Percentiles rank a stretch among this genome's conserved stretches.
phyloP scores from a whole-genome alignment of 78 protist genomes.

The Dictyostelium brefeldianum region DNA sequence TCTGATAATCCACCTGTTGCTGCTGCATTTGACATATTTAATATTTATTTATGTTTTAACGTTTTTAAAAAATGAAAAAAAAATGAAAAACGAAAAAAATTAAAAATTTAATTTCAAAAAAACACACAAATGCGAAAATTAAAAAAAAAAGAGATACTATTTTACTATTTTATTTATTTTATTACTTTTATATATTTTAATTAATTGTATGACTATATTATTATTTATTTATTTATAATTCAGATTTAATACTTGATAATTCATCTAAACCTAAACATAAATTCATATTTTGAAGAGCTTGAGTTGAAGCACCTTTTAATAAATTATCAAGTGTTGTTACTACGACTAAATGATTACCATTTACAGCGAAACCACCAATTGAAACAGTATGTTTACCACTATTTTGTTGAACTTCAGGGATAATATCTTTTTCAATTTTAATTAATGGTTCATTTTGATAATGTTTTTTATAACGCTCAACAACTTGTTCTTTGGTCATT shows the following conservation, averaged over 20 bases:
- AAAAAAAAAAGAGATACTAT: background rate
- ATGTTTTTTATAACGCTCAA: conserved; percentile 30
- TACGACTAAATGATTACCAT: conserved; percentile 76
- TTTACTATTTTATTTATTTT: background rate
- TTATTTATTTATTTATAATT: conserved; percentile 10
- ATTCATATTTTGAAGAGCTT: conserved; percentile 88
- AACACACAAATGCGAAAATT: no score
- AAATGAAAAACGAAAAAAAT: background rate
- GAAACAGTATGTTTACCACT: conserved; percentile 69
- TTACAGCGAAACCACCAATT: conserved; percentile 84
- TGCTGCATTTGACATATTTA: conserved; percentile 5
- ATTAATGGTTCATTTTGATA: conserved; percentile 81
- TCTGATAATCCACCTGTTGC: conserved; percentile 46
- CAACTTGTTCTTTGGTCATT: conserved; percentile 65
- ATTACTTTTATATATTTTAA: background rate
- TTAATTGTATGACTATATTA: no score
- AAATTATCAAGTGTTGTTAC: conserved; percentile 89
- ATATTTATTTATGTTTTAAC: background rate
- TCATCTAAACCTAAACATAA: conserved; percentile 79
- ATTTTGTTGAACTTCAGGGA: conserved; percentile 83
- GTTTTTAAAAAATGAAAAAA: background rate
- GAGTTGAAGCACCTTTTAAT: conserved; percentile 92
- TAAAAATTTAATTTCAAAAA: no score
- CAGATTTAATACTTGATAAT: conserved; percentile 60
- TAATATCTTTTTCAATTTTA: conserved; percentile 45